Evolutionary conservation across 1,284 basidiomycete species (phyloP), one percentile per base, ranked within the genome.

Genomic region (Schizophyllum amplum): DNA sequence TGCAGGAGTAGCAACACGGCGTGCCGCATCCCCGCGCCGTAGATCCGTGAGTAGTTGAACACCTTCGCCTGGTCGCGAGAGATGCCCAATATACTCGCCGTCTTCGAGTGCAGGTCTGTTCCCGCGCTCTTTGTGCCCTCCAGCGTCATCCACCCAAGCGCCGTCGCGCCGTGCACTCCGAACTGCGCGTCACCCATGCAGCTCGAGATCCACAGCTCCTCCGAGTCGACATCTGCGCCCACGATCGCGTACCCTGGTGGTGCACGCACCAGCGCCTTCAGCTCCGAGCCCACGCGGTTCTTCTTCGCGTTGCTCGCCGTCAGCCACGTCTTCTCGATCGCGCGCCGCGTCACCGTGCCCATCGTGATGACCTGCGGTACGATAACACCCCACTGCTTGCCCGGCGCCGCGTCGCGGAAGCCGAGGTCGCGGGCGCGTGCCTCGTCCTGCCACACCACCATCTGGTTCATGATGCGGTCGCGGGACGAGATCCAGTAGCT

Each of bases 151-250:
- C 96, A 99, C 0, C 96, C 97, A 51, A 99, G 87, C 0, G 96
- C 94, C 0, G 95, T 98, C 2, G 94, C 94, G 17, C 97, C 96
- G 65, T 99, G 96, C 58, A 98, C 72, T 6, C 96, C 97, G 68
- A 99, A 98, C 72, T 99, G 96, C 0, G 95, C 93, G 68, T 99
- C 97, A 3, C 96, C 96, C 93, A 98, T 97, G 59, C 94, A 93
- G 66, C 92, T 95, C 51, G 95, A 97, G 64, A 99, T 99, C 97
- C 97, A 99, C 23, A 99, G 78, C 71, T 99, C 97, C 72, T 99
- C 95, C 26, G 93, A 97, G 71, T 99, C 96, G 21, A 99, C 97
- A 69, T 99, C 97, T 0, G 97, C 97, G 9, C 97, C 97, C 22
- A 99, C 95, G 59, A 99, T 92, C 2, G 89, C 83, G 70, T 96